Percentiles rank a stretch among this genome's conserved stretches.
Conservation (phyloP, 2,329 filamentous ascomycete genomes). For the Sporothrix inflata region DNA sequence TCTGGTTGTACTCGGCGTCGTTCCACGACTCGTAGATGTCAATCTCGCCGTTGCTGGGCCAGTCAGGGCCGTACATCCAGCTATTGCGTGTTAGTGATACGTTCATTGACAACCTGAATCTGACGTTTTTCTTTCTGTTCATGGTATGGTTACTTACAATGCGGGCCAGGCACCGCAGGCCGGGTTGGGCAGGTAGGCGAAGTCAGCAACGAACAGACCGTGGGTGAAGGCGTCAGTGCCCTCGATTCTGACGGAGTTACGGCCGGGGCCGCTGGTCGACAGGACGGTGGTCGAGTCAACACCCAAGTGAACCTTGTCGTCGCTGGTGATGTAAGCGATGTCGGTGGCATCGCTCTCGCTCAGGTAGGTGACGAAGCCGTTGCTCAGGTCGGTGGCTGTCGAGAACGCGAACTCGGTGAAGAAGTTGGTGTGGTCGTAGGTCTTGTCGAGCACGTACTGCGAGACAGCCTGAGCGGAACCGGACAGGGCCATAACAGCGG, state of each 20-base stretch:
- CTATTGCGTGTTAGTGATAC: conserved; percentile 33
- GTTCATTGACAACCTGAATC: too few species aligned
- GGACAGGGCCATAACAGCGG: conserved; percentile 36
- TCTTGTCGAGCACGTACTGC: conserved; percentile 46
- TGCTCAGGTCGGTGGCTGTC: conserved; percentile 58
- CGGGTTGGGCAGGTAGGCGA: conserved; percentile 68
- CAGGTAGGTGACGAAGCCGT: conserved; percentile 65
- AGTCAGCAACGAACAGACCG: conserved; percentile 70
- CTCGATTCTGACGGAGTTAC: conserved; percentile 65
- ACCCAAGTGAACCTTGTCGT: conserved; percentile 39
- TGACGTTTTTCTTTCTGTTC: neutral
- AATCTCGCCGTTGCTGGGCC: conserved; percentile 66
- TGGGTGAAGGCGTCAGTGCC: conserved; percentile 65
- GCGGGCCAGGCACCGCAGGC: conserved; percentile 75
- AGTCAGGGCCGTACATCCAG: conserved; percentile 57
- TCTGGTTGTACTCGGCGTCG: conserved; percentile 54
- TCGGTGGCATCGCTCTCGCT: conserved; percentile 41
- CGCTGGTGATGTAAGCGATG: conserved; percentile 48
- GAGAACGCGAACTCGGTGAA: conserved; percentile 53
- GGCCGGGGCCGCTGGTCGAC: conserved; percentile 39
- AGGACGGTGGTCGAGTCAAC: conserved; percentile 17
- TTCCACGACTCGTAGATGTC: conserved; percentile 72
- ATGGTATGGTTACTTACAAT: conserved; percentile 49
- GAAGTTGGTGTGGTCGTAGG: conserved; percentile 51
- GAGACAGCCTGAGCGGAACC: conserved; percentile 32